phyloP scores from a whole-genome alignment of 768 basidiomycete genomes.

The Lactifluus hygrophoroides region DNA sequence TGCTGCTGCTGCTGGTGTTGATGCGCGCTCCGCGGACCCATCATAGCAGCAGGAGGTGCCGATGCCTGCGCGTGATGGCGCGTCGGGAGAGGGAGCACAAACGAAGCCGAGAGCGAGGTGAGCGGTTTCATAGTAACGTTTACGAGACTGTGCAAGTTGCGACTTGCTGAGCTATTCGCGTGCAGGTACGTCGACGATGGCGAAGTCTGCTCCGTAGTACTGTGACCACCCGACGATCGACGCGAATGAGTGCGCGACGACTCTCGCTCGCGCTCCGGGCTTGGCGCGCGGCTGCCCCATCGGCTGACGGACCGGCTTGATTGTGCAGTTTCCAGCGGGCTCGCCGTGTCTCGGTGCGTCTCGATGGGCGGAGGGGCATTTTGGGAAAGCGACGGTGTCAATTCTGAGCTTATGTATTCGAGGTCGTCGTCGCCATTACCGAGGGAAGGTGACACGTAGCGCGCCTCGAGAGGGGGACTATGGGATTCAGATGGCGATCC shows the following conservation, averaged over 20 bases:
- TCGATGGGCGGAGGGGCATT: slow-evolving; percentile 29
- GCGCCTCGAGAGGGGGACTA: slow-evolving; percentile 21
- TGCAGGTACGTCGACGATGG: slow-evolving; percentile 43
- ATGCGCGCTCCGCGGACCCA: background rate
- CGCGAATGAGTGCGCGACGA: slow-evolving; percentile 1
- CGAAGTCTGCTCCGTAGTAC: background rate
- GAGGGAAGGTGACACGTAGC: slow-evolving; percentile 26
- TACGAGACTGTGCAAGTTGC: slow-evolving; percentile 44
- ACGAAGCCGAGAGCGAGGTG: slow-evolving; percentile 37
- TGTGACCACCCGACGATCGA: slow-evolving; percentile 22
- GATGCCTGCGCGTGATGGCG: slow-evolving; percentile 18
- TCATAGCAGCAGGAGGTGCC: background rate
- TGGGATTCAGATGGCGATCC: slow-evolving; percentile 15
- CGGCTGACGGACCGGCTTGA: slow-evolving; percentile 27
- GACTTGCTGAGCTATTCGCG: slow-evolving; percentile 38
- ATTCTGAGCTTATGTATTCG: slow-evolving; percentile 81
- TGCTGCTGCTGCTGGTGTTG: background rate
- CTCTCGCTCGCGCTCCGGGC: slow-evolving; percentile 38
- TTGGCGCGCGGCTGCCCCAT: slow-evolving; percentile 38
- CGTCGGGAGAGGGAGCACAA: slow-evolving; percentile 30
- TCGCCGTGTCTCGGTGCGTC: slow-evolving; percentile 8
- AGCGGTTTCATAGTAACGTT: slow-evolving; percentile 58
- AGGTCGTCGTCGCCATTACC: slow-evolving; percentile 37
- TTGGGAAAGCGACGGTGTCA: slow-evolving; percentile 55
- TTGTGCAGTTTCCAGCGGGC: slow-evolving; percentile 19